These are phyloP conservation scores for Apiospora malaysiana DNA, from an alignment of 2,329 filamentous ascomycete genomes.

Conservation along the genomic window DNA sequence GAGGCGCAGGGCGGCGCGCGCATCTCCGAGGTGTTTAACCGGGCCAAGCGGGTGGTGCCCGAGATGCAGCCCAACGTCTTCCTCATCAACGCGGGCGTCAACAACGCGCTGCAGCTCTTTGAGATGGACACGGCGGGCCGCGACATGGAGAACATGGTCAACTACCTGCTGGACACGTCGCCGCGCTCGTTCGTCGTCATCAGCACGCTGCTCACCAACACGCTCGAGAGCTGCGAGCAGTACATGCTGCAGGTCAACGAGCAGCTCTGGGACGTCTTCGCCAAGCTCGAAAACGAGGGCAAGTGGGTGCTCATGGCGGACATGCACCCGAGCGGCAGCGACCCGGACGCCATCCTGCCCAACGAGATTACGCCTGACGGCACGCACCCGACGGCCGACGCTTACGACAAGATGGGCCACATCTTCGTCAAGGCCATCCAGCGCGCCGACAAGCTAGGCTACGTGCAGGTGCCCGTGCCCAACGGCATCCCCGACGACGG, in stretches of 20 bases:
- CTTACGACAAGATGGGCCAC: conserved; percentile 33
- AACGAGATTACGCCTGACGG: conserved; percentile 34
- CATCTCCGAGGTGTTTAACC: conserved; percentile 35
- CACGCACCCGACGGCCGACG: conserved; percentile 34
- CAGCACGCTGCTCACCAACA: conserved; percentile 35
- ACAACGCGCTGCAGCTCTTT: conserved; percentile 37
- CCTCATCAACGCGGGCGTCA: conserved; percentile 38
- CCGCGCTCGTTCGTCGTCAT: conserved; percentile 34
- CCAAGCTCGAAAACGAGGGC: conserved; percentile 23
- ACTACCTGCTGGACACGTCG: conserved; percentile 32
- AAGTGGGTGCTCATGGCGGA: conserved; percentile 34
- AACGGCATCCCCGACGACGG: conserved; percentile 30
- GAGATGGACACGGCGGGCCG: conserved; percentile 29
- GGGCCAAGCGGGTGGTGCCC: conserved; percentile 30
- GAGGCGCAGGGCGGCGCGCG: conserved; percentile 36
- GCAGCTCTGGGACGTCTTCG: conserved; percentile 30
- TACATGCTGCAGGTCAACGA: conserved; percentile 32
- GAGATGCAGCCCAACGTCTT: conserved; percentile 35
- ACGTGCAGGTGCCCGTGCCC: conserved; percentile 28
- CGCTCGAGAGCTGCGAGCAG: conserved; percentile 28
- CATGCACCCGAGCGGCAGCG: conserved; percentile 32
- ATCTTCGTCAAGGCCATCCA: conserved; percentile 32
- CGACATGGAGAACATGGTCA: conserved; percentile 32
- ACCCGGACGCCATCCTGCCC: conserved; percentile 27
- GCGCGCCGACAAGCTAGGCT: conserved; percentile 30